Evolutionary conservation across 148 eudicot genomes (phyloP).

Genomic region (Rhododendron kiyosumense): DNA sequence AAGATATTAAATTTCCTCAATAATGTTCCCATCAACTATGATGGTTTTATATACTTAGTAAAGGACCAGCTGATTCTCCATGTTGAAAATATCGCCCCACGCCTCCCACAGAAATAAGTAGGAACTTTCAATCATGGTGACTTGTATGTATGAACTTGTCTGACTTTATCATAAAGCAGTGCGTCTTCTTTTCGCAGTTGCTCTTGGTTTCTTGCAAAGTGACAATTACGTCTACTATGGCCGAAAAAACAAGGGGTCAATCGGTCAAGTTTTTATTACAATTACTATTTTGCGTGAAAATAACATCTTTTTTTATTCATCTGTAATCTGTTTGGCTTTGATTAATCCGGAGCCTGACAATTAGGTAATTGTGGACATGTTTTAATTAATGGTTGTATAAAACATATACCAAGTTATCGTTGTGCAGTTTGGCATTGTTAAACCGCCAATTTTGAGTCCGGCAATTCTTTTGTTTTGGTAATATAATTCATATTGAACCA

Average conservation of each 20-base stretch:
- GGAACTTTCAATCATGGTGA: neutral
- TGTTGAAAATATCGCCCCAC: neutral
- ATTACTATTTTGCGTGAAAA: neutral
- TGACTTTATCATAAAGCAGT: neutral
- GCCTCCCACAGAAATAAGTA: neutral
- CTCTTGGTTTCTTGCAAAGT: neutral
- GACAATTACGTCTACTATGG: neutral
- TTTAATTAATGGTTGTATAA: neutral
- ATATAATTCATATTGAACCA: neutral
- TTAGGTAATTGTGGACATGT: neutral
- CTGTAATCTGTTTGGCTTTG: neutral
- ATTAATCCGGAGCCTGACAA: neutral
- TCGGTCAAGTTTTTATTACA: neutral
- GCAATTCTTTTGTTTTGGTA: neutral
- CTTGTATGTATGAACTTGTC: neutral
- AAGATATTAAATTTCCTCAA: neutral
- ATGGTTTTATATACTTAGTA: neutral
- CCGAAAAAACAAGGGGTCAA: neutral
- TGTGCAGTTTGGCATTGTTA: neutral
- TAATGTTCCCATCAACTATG: neutral
- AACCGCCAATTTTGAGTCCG: neutral
- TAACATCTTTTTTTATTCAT: neutral
- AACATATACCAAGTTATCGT: neutral
- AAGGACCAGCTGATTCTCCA: neutral
- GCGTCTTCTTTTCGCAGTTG: neutral